Evolutionary conservation across 371 early-diverging fungal genomes (phyloP).

Genomic region (Synchytrium microbalum): DNA sequence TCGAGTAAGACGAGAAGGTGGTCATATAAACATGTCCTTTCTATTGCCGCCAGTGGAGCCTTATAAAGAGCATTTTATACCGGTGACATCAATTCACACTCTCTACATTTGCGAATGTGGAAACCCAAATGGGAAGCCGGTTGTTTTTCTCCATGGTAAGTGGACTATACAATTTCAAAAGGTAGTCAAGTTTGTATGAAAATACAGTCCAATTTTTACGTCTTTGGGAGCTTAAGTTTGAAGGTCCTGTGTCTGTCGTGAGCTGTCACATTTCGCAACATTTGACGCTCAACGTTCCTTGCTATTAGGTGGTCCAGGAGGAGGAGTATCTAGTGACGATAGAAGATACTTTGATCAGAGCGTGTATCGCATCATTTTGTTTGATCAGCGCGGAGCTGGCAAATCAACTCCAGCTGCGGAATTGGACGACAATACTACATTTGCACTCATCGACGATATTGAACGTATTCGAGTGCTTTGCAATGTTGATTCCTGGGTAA

Average conservation of each 20-base stretch:
- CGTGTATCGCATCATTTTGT: conserved; percentile 46
- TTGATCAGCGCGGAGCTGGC: conserved; percentile 59
- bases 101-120: conserved; percentile 43
- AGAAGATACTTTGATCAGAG: conserved; percentile 54
- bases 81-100: conserved; percentile 45
- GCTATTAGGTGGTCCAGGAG: conserved; percentile 55
- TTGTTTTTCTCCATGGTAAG: conserved; percentile 5
- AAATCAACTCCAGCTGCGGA: conserved; percentile 44
- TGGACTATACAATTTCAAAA: not conserved
- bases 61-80: conserved; percentile 39
- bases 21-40: too few species aligned
- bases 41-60: conserved; percentile 22
- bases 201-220: not conserved
- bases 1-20: too few species aligned
- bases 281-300: conserved; percentile 35
- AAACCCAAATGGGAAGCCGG: conserved; percentile 22
- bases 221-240: not conserved
- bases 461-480: conserved; percentile 32
- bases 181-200: not conserved
- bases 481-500: conserved; percentile 3
- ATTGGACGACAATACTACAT: conserved; percentile 29
- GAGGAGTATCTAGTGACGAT: conserved; percentile 40
- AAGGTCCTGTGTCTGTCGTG: not conserved
- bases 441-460: conserved; percentile 51
- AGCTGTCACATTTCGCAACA: not conserved